phyloP scores from a whole-genome alignment of 164 flowering plant genomes.

The Vitis riparia region DNA sequence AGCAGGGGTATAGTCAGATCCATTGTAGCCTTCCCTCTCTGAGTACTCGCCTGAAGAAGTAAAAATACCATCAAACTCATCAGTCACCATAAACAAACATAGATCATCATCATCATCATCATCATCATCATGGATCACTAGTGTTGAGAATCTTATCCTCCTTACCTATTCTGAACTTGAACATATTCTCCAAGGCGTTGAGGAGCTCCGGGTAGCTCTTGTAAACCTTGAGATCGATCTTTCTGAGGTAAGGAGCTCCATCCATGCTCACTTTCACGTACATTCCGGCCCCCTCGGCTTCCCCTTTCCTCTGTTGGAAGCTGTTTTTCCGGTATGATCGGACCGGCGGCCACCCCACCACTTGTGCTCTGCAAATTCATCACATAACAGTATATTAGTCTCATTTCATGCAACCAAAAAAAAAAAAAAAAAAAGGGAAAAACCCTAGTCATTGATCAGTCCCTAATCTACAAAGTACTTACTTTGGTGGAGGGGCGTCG shows the following conservation, averaged over 20 bases:
- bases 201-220: conserved; percentile 58
- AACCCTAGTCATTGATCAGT: background rate
- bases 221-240: conserved; percentile 69
- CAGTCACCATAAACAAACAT: background rate
- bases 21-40: conserved; percentile 70
- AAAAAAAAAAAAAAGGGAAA: background rate
- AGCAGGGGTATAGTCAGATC: conserved; percentile 67
- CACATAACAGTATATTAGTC: background rate
- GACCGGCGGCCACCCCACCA: conserved; percentile 91
- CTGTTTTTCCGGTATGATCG: conserved; percentile 60
- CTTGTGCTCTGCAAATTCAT: conserved; percentile 53
- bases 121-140: background rate
- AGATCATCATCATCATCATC: conserved; percentile 1
- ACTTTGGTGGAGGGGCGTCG: conserved; percentile 36
- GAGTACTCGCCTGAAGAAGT: conserved; percentile 44
- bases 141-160: too few species aligned
- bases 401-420: background rate
- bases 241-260: conserved; percentile 87
- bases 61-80: background rate
- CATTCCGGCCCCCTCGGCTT: conserved; percentile 37
- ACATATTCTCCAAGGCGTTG: conserved; percentile 66
- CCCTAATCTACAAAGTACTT: conserved; percentile 5
- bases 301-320: conserved; percentile 41
- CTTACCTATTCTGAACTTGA: conserved; percentile 63
- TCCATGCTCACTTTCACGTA: conserved; percentile 82